Evolutionary conservation across 305 asterid species (phyloP).

Genomic region (Solanum hybrid): DNA sequence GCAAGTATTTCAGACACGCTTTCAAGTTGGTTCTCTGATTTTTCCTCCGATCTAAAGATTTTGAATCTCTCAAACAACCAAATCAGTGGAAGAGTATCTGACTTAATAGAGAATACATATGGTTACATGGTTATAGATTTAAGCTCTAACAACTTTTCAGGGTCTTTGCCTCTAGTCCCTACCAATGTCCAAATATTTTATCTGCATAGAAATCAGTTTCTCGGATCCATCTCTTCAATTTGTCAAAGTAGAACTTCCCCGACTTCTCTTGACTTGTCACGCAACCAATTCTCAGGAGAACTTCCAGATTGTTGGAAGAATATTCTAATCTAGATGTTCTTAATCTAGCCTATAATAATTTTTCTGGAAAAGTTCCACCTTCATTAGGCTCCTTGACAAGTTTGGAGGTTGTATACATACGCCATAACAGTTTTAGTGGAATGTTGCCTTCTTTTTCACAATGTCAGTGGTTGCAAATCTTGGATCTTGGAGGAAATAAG

Average conservation of each 20-base stretch:
- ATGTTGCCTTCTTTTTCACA: no score
- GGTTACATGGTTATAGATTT: constrained; percentile 7
- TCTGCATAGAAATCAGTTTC: constrained; percentile 10
- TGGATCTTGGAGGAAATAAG: constrained; percentile 20
- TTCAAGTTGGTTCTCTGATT: constrained; percentile 21
- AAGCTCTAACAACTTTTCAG: constrained; percentile 19
- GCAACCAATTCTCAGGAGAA: no score
- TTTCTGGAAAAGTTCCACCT: no score
- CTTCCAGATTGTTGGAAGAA: no score
- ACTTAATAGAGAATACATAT: not conserved
- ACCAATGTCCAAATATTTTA: not conserved
- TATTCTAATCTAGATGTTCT: no score
- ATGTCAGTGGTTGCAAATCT: not conserved
- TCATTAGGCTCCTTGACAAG: no score
- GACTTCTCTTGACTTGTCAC: no score
- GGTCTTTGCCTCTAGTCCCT: constrained; percentile 17
- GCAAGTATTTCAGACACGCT: constrained; percentile 10
- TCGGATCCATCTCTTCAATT: no score
- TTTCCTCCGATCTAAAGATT: not conserved
- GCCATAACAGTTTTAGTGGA: no score
- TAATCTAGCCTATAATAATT: no score
- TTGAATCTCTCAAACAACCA: constrained; percentile 18
- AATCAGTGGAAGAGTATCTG: constrained; percentile 11
- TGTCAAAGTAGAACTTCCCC: not conserved
- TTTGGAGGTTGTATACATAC: no score